Evolutionary conservation across 371 early-diverging fungal species (phyloP).

Genomic region (Actinomucor elegans): DNA sequence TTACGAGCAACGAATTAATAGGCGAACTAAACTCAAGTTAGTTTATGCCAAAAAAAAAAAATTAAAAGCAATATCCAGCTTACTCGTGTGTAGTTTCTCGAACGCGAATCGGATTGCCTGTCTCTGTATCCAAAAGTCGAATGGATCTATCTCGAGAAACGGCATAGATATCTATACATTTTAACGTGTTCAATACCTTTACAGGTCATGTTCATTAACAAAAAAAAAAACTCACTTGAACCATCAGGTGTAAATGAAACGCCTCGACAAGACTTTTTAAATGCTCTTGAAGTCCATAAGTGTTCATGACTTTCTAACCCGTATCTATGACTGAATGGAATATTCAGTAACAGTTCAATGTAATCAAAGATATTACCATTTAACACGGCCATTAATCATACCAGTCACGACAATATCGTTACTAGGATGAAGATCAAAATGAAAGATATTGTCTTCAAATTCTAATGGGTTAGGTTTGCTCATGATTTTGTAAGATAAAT

Average conservation of each 20-base stretch:
- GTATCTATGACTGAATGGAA: constrained; percentile 42
- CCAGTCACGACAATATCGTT: constrained; percentile 72
- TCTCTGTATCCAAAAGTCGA: constrained; percentile 67
- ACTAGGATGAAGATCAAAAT: constrained; percentile 74
- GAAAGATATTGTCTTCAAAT: constrained; percentile 59
- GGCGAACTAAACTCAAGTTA: constrained; percentile 55
- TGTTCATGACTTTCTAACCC: constrained; percentile 54
- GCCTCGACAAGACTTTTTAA: constrained; percentile 84
- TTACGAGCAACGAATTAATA: constrained; percentile 65
- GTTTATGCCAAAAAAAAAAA: not conserved
- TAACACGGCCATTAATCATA: constrained; percentile 74
- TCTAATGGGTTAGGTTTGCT: constrained; percentile 21
- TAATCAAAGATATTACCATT: constrained; percentile 52
- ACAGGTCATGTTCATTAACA: too few species aligned
- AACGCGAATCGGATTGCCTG: constrained; percentile 59
- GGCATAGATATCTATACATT: constrained; percentile 55
- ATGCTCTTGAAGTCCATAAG: constrained; percentile 60
- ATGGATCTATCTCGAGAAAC: constrained; percentile 83
- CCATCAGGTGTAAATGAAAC: constrained; percentile 79
- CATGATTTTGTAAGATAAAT: too few species aligned
- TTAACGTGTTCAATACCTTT: not conserved
- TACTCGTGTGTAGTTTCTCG: constrained; percentile 78
- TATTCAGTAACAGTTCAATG: too few species aligned
- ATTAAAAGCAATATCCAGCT: constrained; percentile 4
- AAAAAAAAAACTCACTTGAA: constrained; percentile 35